Percentiles rank a stretch among this genome's conserved stretches.
Conservation (phyloP, 257 asterid species). For the Przewalskia tangutica region DNA sequence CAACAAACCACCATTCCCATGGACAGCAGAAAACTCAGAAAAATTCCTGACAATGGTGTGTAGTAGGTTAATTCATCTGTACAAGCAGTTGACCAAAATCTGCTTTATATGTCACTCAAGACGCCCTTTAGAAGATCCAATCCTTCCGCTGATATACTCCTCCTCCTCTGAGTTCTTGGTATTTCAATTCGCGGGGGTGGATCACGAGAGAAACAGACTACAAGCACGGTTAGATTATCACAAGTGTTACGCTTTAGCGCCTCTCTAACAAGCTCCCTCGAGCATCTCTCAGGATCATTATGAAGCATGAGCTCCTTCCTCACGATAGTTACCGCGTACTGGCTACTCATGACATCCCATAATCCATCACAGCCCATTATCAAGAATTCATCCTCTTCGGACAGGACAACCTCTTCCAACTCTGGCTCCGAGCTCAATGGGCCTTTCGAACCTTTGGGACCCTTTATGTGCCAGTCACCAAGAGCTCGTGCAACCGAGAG, state of each 20-base stretch:
- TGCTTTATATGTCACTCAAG: conserved; percentile 17
- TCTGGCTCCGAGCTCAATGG: conserved; percentile 80
- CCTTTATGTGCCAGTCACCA: conserved; percentile 90
- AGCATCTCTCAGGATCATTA: conserved; percentile 64
- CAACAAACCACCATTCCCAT: background rate
- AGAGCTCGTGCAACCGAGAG: conserved; percentile 79
- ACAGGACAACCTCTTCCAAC: conserved; percentile 43
- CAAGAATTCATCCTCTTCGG: conserved; percentile 72
- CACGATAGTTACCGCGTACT: conserved; percentile 65
- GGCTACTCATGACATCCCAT: conserved; percentile 94
- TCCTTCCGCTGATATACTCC: conserved; percentile 39
- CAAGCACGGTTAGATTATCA: conserved; percentile 29
- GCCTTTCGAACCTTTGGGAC: conserved; percentile 49
- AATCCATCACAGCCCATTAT: conserved; percentile 79
- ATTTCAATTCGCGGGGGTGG: conserved; percentile 32
- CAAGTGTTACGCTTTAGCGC: conserved; percentile 32
- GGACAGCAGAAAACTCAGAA: conserved; percentile 18
- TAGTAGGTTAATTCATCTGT: background rate
- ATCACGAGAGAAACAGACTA: conserved; percentile 31
- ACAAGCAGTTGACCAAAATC: background rate
- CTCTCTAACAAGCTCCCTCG: conserved; percentile 43
- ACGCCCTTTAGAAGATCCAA: conserved; percentile 37
- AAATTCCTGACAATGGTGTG: conserved; percentile 5
- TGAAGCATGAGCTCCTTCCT: conserved; percentile 70
- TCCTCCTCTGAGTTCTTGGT: conserved; percentile 18